Percentiles rank a stretch among this genome's conserved stretches.
Conservation (phyloP, 2,329 filamentous ascomycete genomes). For the Calcarisporium arbuscula region DNA sequence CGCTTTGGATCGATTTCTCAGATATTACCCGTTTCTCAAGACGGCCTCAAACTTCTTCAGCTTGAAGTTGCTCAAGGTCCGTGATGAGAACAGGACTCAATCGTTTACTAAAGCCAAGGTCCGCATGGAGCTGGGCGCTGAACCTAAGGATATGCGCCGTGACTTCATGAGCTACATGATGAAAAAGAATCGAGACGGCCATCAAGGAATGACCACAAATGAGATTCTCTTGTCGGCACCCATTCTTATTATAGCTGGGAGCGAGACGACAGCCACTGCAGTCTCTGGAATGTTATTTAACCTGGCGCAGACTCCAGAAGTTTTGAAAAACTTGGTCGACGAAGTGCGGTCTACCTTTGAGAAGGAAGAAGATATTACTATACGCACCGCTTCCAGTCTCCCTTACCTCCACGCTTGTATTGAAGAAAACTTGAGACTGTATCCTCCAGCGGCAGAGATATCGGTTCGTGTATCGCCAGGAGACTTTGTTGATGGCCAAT, state of each 20-base stretch:
- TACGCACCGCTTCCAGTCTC: slow-evolving; percentile 20
- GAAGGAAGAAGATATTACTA: slow-evolving; percentile 28
- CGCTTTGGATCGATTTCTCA: slow-evolving; percentile 9
- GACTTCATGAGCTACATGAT: slow-evolving; percentile 23
- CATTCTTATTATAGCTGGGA: slow-evolving; percentile 22
- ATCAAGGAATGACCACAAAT: slow-evolving; percentile 21
- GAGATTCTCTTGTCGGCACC: slow-evolving; percentile 26
- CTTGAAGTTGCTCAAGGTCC: neutral
- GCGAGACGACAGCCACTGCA: slow-evolving; percentile 27
- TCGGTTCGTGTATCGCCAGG: slow-evolving; percentile 24
- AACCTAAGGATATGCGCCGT: slow-evolving; percentile 12
- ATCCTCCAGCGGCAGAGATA: slow-evolving; percentile 25
- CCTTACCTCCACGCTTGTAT: slow-evolving; percentile 34
- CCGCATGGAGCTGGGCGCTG: slow-evolving; percentile 13
- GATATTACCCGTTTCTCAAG: slow-evolving; percentile 5
- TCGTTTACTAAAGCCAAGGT: slow-evolving; percentile 16
- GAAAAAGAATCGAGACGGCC: slow-evolving; percentile 20
- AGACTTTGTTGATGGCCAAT: slow-evolving; percentile 23
- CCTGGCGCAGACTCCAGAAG: slow-evolving; percentile 22
- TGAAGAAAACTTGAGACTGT: slow-evolving; percentile 36
- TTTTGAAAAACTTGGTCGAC: slow-evolving; percentile 22
- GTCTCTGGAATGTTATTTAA: slow-evolving; percentile 23
- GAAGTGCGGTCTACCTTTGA: slow-evolving; percentile 30
- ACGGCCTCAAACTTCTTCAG: neutral
- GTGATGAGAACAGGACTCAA: slow-evolving; percentile 8